A percentile compares a stretch with the other conserved stretches of the same genome.
phyloP scores from a whole-genome alignment of 179 eudicot genomes.

The Patellifolia procumbens region DNA sequence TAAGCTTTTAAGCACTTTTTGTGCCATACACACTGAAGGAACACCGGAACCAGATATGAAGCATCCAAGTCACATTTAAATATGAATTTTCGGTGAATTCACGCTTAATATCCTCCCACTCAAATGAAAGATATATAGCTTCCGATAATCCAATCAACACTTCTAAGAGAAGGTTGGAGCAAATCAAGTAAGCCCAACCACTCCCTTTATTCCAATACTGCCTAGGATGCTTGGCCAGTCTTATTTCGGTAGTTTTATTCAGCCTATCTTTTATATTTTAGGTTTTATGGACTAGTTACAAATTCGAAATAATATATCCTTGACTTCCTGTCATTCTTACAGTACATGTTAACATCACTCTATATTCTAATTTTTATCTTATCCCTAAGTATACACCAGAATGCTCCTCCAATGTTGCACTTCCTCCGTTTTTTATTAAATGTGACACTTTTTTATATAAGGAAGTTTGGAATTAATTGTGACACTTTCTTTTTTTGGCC shows the following conservation, averaged over 20 bases:
- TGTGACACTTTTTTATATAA: too few species aligned
- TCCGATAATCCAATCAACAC: background rate
- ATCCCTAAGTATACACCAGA: too few species aligned
- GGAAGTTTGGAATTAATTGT: too few species aligned
- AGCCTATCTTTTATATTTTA: too few species aligned
- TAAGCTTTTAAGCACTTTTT: too few species aligned
- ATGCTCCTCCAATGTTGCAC: background rate
- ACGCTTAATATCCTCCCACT: background rate
- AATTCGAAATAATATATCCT: background rate
- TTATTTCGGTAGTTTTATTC: too few species aligned
- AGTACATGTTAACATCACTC: background rate
- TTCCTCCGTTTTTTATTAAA: too few species aligned
- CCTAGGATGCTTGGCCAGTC: background rate
- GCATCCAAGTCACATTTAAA: too few species aligned
- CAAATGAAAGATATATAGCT: background rate
- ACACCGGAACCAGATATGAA: too few species aligned
- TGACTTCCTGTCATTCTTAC: background rate
- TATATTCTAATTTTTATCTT: background rate
- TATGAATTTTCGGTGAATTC: background rate
- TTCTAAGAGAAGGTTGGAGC: background rate
- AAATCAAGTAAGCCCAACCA: background rate
- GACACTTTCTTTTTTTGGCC: too few species aligned
- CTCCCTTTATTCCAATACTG: background rate
- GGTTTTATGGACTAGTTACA: too few species aligned
- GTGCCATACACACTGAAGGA: background rate